These are phyloP conservation scores for Cucurbitaria berberidis DNA, from an alignment of 2,329 filamentous ascomycete genomes.

Conservation along the genomic window DNA sequence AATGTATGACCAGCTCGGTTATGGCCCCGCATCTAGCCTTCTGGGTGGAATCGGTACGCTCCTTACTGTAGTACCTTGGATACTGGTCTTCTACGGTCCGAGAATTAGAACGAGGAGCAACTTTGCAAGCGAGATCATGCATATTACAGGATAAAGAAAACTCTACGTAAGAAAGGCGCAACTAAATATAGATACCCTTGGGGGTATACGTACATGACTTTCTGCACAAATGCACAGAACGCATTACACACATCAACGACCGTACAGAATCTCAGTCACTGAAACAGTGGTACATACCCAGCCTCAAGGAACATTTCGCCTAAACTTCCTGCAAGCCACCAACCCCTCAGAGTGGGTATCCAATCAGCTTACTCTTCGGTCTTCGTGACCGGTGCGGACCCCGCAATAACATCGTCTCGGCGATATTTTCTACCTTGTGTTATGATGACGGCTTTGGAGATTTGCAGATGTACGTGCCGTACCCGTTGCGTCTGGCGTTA, in stretches of 20 bases:
- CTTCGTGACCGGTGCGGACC: slow-evolving; percentile 15
- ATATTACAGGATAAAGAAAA: slow-evolving; percentile 8
- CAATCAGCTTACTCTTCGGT: slow-evolving; percentile 10
- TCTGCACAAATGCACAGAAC: not conserved
- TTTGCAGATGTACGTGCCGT: not conserved
- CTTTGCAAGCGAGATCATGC: slow-evolving; percentile 64
- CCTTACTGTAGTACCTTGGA: slow-evolving; percentile 85
- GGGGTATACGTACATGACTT: no score
- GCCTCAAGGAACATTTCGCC: not conserved
- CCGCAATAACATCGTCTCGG: slow-evolving; percentile 5
- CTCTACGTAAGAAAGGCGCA: not conserved
- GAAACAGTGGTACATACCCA: not conserved
- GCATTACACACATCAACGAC: not conserved
- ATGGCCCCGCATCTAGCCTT: slow-evolving; percentile 73
- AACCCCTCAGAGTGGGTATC: slow-evolving; percentile 3
- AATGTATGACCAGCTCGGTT: slow-evolving; percentile 76
- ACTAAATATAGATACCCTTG: slow-evolving; percentile 1
- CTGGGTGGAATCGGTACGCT: slow-evolving; percentile 72
- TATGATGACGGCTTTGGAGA: not conserved
- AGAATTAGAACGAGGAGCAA: slow-evolving; percentile 76
- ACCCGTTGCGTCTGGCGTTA: slow-evolving; percentile 1
- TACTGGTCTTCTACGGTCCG: slow-evolving; percentile 78
- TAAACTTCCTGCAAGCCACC: slow-evolving; percentile 6
- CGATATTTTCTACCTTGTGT: slow-evolving; percentile 4
- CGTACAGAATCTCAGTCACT: no score